A percentile compares a stretch with the other conserved stretches of the same genome.
These are phyloP conservation scores for Amphibolis antarctica DNA, from an alignment of 106 monocot species.

Conservation along the genomic window DNA sequence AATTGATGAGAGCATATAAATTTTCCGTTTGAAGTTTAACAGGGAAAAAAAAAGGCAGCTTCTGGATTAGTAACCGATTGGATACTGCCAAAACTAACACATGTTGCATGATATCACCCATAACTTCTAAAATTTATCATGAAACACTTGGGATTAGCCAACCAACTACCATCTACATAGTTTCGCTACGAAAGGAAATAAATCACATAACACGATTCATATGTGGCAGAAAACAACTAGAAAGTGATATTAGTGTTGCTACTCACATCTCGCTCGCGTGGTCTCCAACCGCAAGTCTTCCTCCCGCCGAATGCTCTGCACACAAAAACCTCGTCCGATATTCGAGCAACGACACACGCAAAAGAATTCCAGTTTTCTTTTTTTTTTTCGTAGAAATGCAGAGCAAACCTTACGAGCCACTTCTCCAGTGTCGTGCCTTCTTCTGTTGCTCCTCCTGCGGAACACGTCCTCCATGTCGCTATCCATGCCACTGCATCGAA, in stretches of 20 bases:
- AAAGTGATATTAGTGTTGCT: background rate
- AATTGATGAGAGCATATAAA: too few relatives aligned
- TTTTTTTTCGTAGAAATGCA: background rate
- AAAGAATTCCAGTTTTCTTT: background rate
- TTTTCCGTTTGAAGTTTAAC: too few relatives aligned
- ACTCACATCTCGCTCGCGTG: conserved; percentile 60
- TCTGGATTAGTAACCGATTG: too few relatives aligned
- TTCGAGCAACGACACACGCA: background rate
- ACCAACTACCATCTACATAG: too few relatives aligned
- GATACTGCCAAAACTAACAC: too few relatives aligned
- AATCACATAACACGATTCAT: background rate
- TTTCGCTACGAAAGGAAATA: too few relatives aligned
- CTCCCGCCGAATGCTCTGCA: conserved; percentile 17
- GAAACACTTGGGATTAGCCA: too few relatives aligned
- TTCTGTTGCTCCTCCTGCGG: conserved; percentile 6
- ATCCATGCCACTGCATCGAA: background rate
- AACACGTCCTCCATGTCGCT: conserved; percentile 10
- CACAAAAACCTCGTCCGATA: background rate
- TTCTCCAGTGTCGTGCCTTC: background rate
- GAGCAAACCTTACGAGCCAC: background rate
- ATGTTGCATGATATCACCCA: too few relatives aligned
- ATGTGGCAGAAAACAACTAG: background rate
- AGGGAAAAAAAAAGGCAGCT: too few relatives aligned
- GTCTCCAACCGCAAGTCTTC: conserved; percentile 63
- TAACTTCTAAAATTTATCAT: too few relatives aligned